These are phyloP conservation scores for Withania somnifera DNA, from an alignment of 305 asterid species.

Conservation along the genomic window DNA sequence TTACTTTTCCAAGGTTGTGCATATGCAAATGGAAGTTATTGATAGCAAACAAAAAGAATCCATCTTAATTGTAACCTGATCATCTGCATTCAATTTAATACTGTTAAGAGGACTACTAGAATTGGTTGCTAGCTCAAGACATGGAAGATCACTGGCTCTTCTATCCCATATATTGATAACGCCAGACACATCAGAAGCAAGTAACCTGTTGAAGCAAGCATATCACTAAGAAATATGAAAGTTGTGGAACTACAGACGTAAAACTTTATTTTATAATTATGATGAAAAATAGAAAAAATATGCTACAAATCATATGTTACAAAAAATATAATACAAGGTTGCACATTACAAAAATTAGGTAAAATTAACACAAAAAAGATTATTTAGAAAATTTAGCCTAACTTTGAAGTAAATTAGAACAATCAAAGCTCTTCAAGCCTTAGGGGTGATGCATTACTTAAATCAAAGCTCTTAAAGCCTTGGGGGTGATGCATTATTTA, in stretches of 20 bases:
- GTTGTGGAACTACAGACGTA: neutral
- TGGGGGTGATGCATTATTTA: no score
- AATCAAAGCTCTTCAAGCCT: neutral
- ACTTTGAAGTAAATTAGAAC: neutral
- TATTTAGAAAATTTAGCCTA: neutral
- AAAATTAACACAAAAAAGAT: neutral
- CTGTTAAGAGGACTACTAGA: conserved; percentile 56
- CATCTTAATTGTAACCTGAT: conserved; percentile 46
- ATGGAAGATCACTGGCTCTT: conserved; percentile 67
- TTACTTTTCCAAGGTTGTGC: neutral
- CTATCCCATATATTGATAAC: conserved; percentile 82
- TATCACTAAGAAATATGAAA: neutral
- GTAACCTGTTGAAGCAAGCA: conserved; percentile 39
- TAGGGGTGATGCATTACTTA: no score
- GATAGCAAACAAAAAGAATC: neutral
- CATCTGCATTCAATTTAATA: conserved; percentile 58
- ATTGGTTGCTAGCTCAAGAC: conserved; percentile 58
- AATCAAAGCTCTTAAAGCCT: neutral
- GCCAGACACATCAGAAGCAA: conserved; percentile 78
- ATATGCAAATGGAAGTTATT: neutral
- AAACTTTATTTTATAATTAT: neutral
- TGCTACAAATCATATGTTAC: neutral
- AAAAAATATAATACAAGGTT: neutral
- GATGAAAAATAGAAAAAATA: neutral
- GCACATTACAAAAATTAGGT: neutral